Percentiles rank a stretch among this genome's conserved stretches.
phyloP scores from a whole-genome alignment of 2,329 filamentous ascomycete genomes.

The Trichoderma sp. region DNA sequence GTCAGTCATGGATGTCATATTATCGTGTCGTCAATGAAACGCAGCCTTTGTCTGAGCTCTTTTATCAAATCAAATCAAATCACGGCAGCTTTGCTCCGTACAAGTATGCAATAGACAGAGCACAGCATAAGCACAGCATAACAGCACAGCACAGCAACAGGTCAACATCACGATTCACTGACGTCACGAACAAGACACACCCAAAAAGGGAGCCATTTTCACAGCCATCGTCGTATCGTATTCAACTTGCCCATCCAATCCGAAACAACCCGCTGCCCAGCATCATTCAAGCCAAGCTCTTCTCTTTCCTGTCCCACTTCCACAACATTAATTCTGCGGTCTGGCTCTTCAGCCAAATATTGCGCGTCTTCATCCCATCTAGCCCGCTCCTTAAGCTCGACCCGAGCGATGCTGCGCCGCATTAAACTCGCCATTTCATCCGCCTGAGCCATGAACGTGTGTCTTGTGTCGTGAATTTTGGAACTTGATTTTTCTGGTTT shows the following conservation, averaged over 20 bases:
- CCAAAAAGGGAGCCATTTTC: neutral
- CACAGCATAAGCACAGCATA: neutral
- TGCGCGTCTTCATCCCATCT: conserved; percentile 42
- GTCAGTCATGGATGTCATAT: neutral
- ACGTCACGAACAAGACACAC: neutral
- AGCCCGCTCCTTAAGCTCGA: conserved; percentile 44
- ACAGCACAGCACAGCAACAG: neutral
- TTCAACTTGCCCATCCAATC: conserved; percentile 30
- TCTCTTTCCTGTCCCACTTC: conserved; percentile 35
- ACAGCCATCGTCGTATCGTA: neutral
- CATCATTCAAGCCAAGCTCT: conserved; percentile 14
- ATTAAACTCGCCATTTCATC: conserved; percentile 47
- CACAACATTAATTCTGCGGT: conserved; percentile 38
- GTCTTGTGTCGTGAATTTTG: conserved; percentile 20
- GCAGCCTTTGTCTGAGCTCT: neutral
- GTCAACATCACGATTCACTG: neutral
- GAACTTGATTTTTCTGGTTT: neutral
- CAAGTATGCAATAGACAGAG: neutral
- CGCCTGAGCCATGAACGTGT: conserved; percentile 48
- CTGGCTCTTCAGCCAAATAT: conserved; percentile 34
- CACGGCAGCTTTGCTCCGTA: neutral
- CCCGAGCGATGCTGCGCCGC: conserved; percentile 46
- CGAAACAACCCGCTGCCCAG: conserved; percentile 28
- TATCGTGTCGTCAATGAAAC: neutral
- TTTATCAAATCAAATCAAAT: neutral